These are phyloP conservation scores for Sclerotinia spermophila DNA, from an alignment of 2,329 filamentous ascomycete genomes.

Conservation along the genomic window DNA sequence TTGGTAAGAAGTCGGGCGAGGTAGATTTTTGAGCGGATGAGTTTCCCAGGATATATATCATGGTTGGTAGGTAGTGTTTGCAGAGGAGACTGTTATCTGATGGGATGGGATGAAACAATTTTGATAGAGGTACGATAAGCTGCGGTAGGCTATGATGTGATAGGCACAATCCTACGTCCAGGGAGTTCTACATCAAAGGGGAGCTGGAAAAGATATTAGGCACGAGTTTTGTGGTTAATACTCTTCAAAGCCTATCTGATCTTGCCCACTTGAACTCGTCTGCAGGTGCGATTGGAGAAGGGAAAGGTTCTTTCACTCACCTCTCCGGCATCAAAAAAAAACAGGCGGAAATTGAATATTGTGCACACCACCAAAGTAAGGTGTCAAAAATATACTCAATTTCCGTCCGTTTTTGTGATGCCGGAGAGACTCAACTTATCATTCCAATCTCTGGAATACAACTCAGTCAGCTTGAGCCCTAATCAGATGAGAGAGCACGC, in stretches of 20 bases:
- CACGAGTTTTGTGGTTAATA: background rate
- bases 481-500: background rate
- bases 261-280: background rate
- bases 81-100: background rate
- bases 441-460: background rate
- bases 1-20: background rate
- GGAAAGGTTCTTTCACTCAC: background rate
- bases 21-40: background rate
- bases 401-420: too few relatives aligned
- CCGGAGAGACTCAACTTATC: too few relatives aligned
- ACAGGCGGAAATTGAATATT: too few relatives aligned
- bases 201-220: background rate
- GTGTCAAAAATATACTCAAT: too few relatives aligned
- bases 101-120: background rate
- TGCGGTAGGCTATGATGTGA: background rate
- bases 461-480: background rate
- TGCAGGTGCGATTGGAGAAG: constrained; percentile 7
- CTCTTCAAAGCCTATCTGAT: background rate
- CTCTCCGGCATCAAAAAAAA: too few relatives aligned
- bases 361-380: too few relatives aligned
- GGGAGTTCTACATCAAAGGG: background rate
- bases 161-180: background rate
- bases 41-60: background rate
- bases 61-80: background rate
- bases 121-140: background rate